A percentile compares a stretch with the other conserved stretches of the same genome.
Conservation (phyloP, 768 basidiomycete genomes). For the Mycena chlorophos region DNA sequence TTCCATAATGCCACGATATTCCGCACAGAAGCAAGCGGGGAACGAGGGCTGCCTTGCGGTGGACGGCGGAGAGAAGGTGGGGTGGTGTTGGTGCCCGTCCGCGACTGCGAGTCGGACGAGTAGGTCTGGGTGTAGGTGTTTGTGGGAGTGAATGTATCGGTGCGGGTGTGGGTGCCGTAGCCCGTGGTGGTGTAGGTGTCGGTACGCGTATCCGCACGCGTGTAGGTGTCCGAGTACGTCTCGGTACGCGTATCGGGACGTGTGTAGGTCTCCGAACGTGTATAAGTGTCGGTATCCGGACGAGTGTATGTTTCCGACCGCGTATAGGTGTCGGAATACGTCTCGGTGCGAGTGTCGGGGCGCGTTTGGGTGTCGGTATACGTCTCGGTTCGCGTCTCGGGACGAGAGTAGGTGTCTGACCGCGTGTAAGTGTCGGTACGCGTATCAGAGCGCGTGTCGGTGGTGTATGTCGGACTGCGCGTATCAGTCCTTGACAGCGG, state of each 20-base stretch:
- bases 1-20: conserved; percentile 84
- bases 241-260: conserved; percentile 28
- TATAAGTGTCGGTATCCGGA: too few species aligned
- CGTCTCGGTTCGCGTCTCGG: conserved; percentile 37
- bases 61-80: conserved; percentile 61
- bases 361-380: conserved; percentile 38
- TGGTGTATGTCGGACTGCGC: conserved; percentile 5
- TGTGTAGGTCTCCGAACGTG: conserved; percentile 18
- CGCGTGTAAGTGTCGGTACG: conserved; percentile 31
- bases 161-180: conserved; percentile 30
- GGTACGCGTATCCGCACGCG: conserved; percentile 33
- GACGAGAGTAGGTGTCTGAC: conserved; percentile 9
- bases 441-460: conserved; percentile 37
- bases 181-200: conserved; percentile 29
- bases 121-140: conserved; percentile 45
- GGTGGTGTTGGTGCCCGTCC: conserved; percentile 45
- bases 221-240: conserved; percentile 30
- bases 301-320: conserved; percentile 28
- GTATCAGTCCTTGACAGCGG: conserved; percentile 15
- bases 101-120: conserved; percentile 39
- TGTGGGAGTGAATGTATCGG: conserved; percentile 31
- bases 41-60: conserved; percentile 61
- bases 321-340: conserved; percentile 11
- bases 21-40: conserved; percentile 70
- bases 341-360: conserved; percentile 26